Evolutionary conservation across 23 red algal species (phyloP), one percentile per base, ranked within the genome.

Genomic region (Agarophyton chilense): DNA sequence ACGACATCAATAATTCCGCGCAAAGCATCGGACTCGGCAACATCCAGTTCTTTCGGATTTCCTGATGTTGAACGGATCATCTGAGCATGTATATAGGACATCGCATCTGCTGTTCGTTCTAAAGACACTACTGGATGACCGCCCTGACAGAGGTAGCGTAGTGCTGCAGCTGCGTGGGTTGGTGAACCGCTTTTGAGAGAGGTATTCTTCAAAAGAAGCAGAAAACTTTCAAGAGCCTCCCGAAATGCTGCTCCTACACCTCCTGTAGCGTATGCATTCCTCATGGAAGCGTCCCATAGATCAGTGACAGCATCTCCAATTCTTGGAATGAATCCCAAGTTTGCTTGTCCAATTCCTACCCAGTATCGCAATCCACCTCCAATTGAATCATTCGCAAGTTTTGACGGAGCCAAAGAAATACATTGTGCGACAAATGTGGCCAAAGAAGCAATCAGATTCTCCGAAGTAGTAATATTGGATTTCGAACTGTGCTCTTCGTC

Each of bases 251-350:
- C 70, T 47, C 80, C 91, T n/a, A 86, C 79, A 41, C 78, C 78
- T 36, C 79, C 91, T 62, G 78, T 44, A 14, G 82, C 81, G 19
- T 86, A 79, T 0, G 79, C 64, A 72, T 94, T 86, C 42, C 82
- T 51, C 91, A 94, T 86, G 9, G 80, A 78, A 17, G 82, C 74
- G 67, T 94, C 91, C 78, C 80, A 84, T 33, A 94, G 46, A 45
- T 94, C 91, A 40, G 73, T 85, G 17, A 94, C 91, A 46, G 79
- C 78, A 49, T 86, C 79, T 29, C 91, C 91, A 44, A 94, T 85
- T 38, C 78, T 81, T 1, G 67, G 64, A 33, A 94, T 79, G 28
- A 94, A 74, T 21, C 91, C 91, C 40, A 72, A 28, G 47, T 70
- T 77, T 17, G 72, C 49, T 39, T 74, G 75, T 8, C 81, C 91